Conservation (phyloP, 768 basidiomycete genomes). For the Candolleomyces eurysporus region DNA sequence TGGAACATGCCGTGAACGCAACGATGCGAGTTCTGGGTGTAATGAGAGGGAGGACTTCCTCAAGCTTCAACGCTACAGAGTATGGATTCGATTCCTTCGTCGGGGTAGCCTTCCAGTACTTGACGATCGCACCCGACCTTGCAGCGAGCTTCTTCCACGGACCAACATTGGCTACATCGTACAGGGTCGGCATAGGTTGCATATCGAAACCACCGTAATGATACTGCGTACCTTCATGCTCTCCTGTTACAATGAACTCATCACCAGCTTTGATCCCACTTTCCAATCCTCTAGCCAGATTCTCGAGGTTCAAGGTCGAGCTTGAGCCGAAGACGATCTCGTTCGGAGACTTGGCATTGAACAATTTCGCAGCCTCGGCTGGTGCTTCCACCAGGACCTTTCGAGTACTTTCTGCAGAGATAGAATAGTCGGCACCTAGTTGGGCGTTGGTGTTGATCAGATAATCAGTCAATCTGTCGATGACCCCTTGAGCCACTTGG, state of each 20-base stretch:
- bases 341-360: constrained; percentile 59
- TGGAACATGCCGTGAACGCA: constrained; percentile 73
- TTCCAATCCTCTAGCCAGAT: constrained; percentile 63
- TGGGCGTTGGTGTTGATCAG: constrained; percentile 72
- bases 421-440: constrained; percentile 66
- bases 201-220: no score
- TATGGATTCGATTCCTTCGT: constrained; percentile 61
- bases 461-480: constrained; percentile 64
- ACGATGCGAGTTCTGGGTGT: constrained; percentile 66
- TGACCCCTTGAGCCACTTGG: constrained; percentile 52
- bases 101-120: constrained; percentile 55
- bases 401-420: constrained; percentile 49
- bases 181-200: background rate
- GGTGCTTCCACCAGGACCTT: constrained; percentile 50
- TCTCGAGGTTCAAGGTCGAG: constrained; percentile 68
- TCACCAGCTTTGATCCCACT: constrained; percentile 53
- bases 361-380: constrained; percentile 50
- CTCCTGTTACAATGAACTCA: constrained; percentile 75
- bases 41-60: constrained; percentile 61
- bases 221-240: constrained; percentile 64
- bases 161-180: constrained; percentile 55
- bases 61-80: constrained; percentile 52
- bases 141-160: constrained; percentile 75
- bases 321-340: constrained; percentile 70
- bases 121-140: constrained; percentile 50